A percentile compares a stretch with the other conserved stretches of the same genome.
phyloP scores from a whole-genome alignment of 1,284 basidiomycete species.

The Ustilago hordei region DNA sequence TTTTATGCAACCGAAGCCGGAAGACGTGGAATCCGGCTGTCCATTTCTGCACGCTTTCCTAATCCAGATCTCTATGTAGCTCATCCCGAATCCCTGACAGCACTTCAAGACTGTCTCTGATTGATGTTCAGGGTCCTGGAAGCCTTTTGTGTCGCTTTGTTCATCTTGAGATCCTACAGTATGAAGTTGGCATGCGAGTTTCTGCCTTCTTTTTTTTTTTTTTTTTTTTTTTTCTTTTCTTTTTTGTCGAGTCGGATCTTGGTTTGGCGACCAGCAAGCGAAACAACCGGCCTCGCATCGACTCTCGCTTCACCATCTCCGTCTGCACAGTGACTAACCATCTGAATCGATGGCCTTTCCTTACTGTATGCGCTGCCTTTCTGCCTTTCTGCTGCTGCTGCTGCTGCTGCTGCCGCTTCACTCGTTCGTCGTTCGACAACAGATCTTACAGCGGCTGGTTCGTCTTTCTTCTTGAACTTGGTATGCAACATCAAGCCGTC shows the following conservation, averaged over 20 bases:
- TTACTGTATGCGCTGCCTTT: background rate
- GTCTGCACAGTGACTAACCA: constrained; percentile 22
- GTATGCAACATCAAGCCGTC: constrained; percentile 37
- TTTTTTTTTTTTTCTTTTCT: too few species aligned
- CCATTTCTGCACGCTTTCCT: constrained; percentile 50
- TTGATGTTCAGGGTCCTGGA: constrained; percentile 8
- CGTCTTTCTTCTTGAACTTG: constrained; percentile 12
- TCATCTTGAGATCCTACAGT: background rate
- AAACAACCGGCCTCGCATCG: constrained; percentile 13
- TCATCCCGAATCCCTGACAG: background rate
- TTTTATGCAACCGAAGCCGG: background rate
- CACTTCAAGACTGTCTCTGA: background rate
- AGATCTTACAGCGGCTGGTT: constrained; percentile 30
- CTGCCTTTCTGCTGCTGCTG: background rate
- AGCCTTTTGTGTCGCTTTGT: background rate
- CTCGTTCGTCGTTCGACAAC: constrained; percentile 8
- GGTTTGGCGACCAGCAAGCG: background rate
- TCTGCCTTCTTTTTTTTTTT: background rate
- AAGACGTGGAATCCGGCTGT: constrained; percentile 43
- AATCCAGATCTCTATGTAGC: constrained; percentile 33
- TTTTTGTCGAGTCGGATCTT: background rate
- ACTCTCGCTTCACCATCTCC: constrained; percentile 16
- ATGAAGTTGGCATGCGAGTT: background rate
- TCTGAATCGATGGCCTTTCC: constrained; percentile 8
- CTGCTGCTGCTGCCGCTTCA: background rate